Conservation (phyloP, 441 rosid species). For the Manihot esculenta region DNA sequence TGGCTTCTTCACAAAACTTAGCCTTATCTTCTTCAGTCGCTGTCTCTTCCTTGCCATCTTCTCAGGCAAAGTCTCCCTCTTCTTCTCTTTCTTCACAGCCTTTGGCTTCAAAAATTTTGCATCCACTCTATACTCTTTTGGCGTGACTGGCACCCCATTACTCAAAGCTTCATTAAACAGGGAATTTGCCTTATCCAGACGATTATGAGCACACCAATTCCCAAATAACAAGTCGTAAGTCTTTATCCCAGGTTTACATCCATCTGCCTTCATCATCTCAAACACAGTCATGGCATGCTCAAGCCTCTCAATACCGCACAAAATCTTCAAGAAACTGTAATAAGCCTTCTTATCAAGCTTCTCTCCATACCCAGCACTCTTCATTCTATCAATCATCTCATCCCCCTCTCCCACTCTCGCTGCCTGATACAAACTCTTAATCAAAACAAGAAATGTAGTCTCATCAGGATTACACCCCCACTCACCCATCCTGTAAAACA, state of each 20-base stretch:
- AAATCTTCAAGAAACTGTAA: slow-evolving; percentile 66
- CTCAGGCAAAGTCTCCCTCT: slow-evolving; percentile 91
- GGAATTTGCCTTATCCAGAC: slow-evolving; percentile 68
- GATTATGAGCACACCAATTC: slow-evolving; percentile 66
- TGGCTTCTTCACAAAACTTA: slow-evolving; percentile 93
- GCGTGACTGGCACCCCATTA: slow-evolving; percentile 62
- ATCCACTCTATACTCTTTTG: slow-evolving; percentile 68
- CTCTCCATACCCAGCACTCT: slow-evolving; percentile 57
- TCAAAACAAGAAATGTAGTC: slow-evolving; percentile 61
- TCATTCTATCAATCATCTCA: slow-evolving; percentile 89
- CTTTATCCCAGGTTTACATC: slow-evolving; percentile 69
- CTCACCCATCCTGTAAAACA: slow-evolving; percentile 76
- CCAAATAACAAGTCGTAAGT: slow-evolving; percentile 80
- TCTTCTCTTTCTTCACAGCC: slow-evolving; percentile 63
- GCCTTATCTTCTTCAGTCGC: slow-evolving; percentile 70
- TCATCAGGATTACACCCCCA: slow-evolving; percentile 81
- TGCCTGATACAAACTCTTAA: slow-evolving; percentile 80
- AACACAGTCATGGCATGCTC: slow-evolving; percentile 86
- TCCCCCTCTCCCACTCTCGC: slow-evolving; percentile 91
- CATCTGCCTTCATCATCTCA: slow-evolving; percentile 72
- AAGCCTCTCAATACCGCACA: slow-evolving; percentile 94
- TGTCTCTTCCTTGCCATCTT: slow-evolving; percentile 88
- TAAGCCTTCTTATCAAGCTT: slow-evolving; percentile 59
- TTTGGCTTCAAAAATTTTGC: slow-evolving; percentile 56
- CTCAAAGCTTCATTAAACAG: slow-evolving; percentile 61